Percentiles rank a stretch among this genome's conserved stretches.
These are phyloP conservation scores for Taxillus chinensis DNA, from an alignment of 164 flowering plant species.

Conservation along the genomic window DNA sequence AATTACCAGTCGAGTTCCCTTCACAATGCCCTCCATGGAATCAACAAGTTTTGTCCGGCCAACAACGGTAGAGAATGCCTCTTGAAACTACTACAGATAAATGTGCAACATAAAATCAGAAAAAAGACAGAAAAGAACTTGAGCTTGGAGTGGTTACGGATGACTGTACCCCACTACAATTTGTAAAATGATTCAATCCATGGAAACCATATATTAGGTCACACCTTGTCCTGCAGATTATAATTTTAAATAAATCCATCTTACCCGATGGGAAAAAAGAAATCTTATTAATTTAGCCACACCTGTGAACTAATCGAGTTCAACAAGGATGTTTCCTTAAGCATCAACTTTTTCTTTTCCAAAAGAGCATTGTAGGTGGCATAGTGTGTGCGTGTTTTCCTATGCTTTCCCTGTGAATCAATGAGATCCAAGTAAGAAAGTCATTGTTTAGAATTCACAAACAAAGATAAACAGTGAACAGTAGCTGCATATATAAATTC, in stretches of 20 bases:
- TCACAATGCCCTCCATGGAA: constrained; percentile 71
- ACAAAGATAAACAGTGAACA: not conserved
- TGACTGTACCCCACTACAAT: too few relatives aligned
- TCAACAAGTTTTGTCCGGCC: constrained; percentile 59
- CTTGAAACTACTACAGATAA: constrained; percentile 70
- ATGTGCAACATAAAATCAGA: constrained; percentile 2
- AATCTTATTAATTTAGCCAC: constrained; percentile 7
- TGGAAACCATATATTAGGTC: too few relatives aligned
- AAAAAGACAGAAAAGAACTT: not conserved
- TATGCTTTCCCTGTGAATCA: constrained; percentile 50
- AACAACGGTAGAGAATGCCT: constrained; percentile 46
- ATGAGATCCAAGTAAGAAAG: not conserved
- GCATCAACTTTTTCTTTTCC: constrained; percentile 80
- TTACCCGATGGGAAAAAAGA: not conserved
- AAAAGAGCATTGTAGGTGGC: constrained; percentile 86
- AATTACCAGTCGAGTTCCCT: constrained; percentile 70
- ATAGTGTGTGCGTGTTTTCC: constrained; percentile 66
- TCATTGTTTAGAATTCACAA: not conserved
- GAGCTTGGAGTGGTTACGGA: too few relatives aligned
- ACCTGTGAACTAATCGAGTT: constrained; percentile 87
- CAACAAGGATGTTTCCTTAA: constrained; percentile 74
- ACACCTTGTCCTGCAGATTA: too few relatives aligned
- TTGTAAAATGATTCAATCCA: too few relatives aligned
- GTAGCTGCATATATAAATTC: not conserved
- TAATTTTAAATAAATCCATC: too few relatives aligned